Base-by-base conservation (phyloP, 345 rosid genomes). In the Melaleuca quinquenervia region DNA sequence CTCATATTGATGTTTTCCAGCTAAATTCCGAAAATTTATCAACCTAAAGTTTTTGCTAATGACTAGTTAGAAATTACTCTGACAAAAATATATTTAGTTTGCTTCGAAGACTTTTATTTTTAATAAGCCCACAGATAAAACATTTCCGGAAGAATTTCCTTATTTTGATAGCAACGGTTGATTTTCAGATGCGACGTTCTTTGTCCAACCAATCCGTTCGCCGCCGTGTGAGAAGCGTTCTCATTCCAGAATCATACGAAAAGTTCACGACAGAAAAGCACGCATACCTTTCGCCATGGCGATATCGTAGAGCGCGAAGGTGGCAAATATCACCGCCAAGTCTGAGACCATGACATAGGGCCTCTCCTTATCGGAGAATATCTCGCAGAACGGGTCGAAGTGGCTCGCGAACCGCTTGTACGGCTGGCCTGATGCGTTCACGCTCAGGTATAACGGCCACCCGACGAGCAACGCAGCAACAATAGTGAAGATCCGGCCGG, bases 301-400 rank as follows among this genome's bases (percentile, higher is more conserved):
- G 36, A 85, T 11, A 32, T 48, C 56, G 78, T 45, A 56, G 75
- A 82, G 36, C 45, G 9, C 26, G 64, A 5, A 86, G 48, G 21
- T 54, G 36, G 82, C 78, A 5, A 20, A 18, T 6, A 55, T 82
- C 55, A 86, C 56, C 11, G 48, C 50, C 9, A 52, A 22, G 54
- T 86, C 50, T 13, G 21, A 82, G 29, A 60, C 27, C 55, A 11
- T 9, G 80, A 82, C 52, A 1, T 82, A 56, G 49, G 58, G 10
- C 85, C 87, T 54, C 80, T 86, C 87, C 58, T 27, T 1, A 18
- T 32, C 48, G 49, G 87, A 82, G 85, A 22, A 60, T n/a, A 86
- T 86, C 13, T 84, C 51, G 32, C 51, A 21, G 22, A 82, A 56
- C 13, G 82, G 64, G 60, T 86, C 48, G 82, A 82, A 82, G n/a